phyloP scores from a whole-genome alignment of 2,329 filamentous ascomycete species.

The Cephalotrichum gorgonifer region DNA sequence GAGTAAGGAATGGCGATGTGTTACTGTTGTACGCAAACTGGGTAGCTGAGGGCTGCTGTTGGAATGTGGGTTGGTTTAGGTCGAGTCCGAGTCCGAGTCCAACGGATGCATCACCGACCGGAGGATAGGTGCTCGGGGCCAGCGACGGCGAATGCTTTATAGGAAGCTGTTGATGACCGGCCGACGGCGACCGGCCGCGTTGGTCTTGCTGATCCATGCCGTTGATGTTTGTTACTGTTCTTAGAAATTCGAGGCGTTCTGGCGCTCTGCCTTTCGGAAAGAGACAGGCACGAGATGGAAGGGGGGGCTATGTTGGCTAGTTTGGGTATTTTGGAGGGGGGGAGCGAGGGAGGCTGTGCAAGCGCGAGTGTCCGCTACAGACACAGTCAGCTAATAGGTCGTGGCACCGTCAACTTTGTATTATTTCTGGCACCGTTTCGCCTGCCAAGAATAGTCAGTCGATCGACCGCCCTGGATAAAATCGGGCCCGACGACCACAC shows the following conservation, averaged over 20 bases:
- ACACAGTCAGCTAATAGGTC: neutral
- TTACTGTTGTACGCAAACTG: constrained; percentile 2
- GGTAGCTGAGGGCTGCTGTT: constrained; percentile 23
- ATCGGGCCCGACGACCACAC: too few relatives aligned
- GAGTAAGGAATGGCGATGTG: constrained; percentile 13
- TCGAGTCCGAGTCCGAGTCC: constrained; percentile 44
- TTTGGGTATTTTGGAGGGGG: neutral
- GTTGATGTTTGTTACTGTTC: constrained; percentile 7
- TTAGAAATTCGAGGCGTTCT: constrained; percentile 5
- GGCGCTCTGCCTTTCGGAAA: constrained; percentile 2
- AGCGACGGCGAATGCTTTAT: constrained; percentile 61
- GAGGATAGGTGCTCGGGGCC: constrained; percentile 46
- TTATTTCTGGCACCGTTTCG: too few relatives aligned
- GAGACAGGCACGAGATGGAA: constrained; percentile 1
- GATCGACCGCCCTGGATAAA: too few relatives aligned
- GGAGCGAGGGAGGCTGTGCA: constrained; percentile 5
- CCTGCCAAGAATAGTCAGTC: too few relatives aligned
- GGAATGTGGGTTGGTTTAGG: constrained; percentile 38
- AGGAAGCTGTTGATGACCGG: constrained; percentile 47
- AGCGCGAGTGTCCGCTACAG: neutral
- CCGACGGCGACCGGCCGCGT: constrained; percentile 51
- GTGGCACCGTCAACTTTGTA: too few relatives aligned
- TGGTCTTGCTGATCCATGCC: constrained; percentile 32
- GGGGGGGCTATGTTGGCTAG: constrained; percentile 4
- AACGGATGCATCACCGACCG: constrained; percentile 33